phyloP scores from a whole-genome alignment of 2,329 filamentous ascomycete species.

The Sarocladium strictum region DNA sequence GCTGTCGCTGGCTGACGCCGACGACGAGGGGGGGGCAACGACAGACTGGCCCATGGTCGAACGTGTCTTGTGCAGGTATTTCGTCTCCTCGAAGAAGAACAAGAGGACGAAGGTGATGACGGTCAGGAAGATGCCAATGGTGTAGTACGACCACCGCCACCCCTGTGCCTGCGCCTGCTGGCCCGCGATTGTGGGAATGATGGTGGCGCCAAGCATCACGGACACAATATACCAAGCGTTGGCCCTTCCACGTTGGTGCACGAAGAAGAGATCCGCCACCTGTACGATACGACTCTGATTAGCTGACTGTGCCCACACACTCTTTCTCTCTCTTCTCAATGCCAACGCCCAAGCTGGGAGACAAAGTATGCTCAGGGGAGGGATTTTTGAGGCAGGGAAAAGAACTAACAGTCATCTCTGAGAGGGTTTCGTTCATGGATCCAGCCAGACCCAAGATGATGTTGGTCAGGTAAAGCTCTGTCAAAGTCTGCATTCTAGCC shows the following conservation, averaged over 20 bases:
- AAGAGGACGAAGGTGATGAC: constrained; percentile 19
- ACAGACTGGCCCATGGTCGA: background rate
- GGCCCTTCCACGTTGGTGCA: constrained; percentile 17
- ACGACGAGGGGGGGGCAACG: background rate
- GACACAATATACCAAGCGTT: background rate
- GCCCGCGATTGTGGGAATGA: constrained; percentile 11
- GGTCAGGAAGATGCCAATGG: constrained; percentile 18
- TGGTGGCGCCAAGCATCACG: background rate
- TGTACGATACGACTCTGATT: constrained; percentile 19
- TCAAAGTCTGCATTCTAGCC: background rate
- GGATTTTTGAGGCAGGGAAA: background rate
- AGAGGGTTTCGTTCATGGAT: background rate
- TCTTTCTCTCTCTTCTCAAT: no score
- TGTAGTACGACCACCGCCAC: constrained; percentile 21
- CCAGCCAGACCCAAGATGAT: constrained; percentile 11
- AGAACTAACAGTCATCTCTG: background rate
- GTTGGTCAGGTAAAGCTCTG: constrained; percentile 2
- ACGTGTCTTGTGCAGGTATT: constrained; percentile 18
- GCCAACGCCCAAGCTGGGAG: no score
- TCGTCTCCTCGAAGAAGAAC: constrained; percentile 20
- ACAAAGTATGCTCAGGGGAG: no score
- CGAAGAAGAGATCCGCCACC: constrained; percentile 27
- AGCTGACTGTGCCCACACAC: no score
- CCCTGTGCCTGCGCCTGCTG: constrained; percentile 16
- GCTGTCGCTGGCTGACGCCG: background rate